Percentiles rank a stretch among this genome's conserved stretches.
Evolutionary conservation across 192 early-diverging fungal species (phyloP).

Genomic region (Diversispora epigaea): DNA sequence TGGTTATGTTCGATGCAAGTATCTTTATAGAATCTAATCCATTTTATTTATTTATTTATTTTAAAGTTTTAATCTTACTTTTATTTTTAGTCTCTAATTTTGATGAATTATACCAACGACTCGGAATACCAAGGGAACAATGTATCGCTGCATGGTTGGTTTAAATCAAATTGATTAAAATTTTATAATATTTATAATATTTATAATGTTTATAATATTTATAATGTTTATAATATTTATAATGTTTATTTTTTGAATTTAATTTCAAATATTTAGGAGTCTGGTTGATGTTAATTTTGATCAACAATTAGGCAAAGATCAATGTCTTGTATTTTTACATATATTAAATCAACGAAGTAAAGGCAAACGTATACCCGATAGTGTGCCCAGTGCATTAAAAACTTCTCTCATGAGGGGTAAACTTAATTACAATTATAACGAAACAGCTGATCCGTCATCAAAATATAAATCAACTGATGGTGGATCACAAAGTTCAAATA

Average conservation of each 20-base stretch:
- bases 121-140: slow-evolving; percentile 54
- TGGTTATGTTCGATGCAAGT: slow-evolving; percentile 58
- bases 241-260: neutral
- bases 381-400: slow-evolving; percentile 51
- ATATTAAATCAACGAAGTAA: slow-evolving; percentile 56
- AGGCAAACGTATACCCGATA: slow-evolving; percentile 49
- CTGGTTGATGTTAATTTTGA: slow-evolving; percentile 57
- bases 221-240: neutral
- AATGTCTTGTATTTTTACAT: slow-evolving; percentile 57
- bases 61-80: neutral
- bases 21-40: neutral
- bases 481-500: slow-evolving; percentile 36
- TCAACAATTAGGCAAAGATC: slow-evolving; percentile 56
- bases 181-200: neutral
- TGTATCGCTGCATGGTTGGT: slow-evolving; percentile 54
- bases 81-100: slow-evolving; percentile 49
- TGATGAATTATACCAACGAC: slow-evolving; percentile 54
- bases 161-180: neutral
- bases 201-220: neutral
- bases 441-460: slow-evolving; percentile 42
- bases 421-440: slow-evolving; percentile 39
- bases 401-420: slow-evolving; percentile 52
- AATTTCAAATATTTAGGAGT: slow-evolving; percentile 37
- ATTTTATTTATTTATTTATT: neutral
- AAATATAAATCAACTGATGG: slow-evolving; percentile 35